Base-by-base conservation (phyloP, 768 basidiomycete species). In the Lactarius quietus region DNA sequence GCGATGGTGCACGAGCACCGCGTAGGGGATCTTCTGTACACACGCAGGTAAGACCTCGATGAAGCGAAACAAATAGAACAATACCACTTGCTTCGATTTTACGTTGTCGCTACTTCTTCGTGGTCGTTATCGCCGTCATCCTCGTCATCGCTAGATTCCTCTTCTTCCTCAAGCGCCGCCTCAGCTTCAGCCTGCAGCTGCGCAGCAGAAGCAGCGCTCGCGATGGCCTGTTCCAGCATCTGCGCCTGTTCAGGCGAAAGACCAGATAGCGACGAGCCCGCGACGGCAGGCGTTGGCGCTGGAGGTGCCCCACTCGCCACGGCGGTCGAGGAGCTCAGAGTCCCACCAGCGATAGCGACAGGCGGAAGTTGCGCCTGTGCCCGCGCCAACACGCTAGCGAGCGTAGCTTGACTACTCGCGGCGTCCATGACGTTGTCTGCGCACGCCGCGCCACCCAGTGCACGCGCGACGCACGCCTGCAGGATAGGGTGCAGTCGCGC, bases 161-260 rank as follows among this genome's bases (percentile, higher is more conserved):
- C 81, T 65, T 88, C 85, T 70, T 89, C 89, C 72, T 90, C 89
- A 60, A 88, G 72, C 0, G 87, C 87, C 3, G 89, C 88, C 68
- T 91, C 88, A 0, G 89, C 90, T 68, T 91, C 89, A 0, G 89
- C 89, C 70, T 89, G 88, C 23, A 88, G 86, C 69, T 89, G 88
- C 1, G 89, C 89, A 36, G 87, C 87, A 39, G 83, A 83, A 12
- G 90, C 86, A 1, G 89, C 89, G 70, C 81, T 88, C 31, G 87
- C 86, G 57, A 92, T 90, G 0, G 89, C 89, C 66, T 86, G 82
- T 72, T 90, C 88, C 18, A 92, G 77, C 67, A 88, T 73, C 64
- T 80, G 82, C 5, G 87, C 81, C 74, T 91, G 90, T 68, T 90
- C 88, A 57, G 86, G 86, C 1, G 89, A 89, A 48, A 91, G 78